Evolutionary conservation across 805 yeast genomes (phyloP).

Genomic region (Lipomyces chichibuensis): DNA sequence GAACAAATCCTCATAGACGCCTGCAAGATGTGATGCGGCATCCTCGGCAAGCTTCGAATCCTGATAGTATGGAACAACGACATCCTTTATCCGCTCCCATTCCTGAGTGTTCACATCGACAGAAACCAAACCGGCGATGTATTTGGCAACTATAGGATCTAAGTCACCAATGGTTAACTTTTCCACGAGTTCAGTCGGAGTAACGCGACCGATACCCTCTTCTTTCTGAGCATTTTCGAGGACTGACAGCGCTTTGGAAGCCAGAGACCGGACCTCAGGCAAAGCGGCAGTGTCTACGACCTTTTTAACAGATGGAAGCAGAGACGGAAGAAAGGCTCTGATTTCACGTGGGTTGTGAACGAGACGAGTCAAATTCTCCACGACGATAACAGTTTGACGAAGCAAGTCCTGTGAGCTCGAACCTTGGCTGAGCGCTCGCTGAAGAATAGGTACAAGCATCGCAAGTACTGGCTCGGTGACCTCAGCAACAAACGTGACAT

Average conservation of each 20-base stretch:
- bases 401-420: constrained; percentile 90
- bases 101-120: constrained; percentile 47
- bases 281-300: constrained; percentile 87
- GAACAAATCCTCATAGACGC: constrained; percentile 24
- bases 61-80: constrained; percentile 55
- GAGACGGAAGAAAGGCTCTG: constrained; percentile 79
- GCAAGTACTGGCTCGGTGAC: constrained; percentile 96
- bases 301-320: constrained; percentile 88
- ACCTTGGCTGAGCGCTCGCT: constrained; percentile 75
- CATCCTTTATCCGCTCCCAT: constrained; percentile 41
- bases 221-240: constrained; percentile 77
- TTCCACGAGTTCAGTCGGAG: constrained; percentile 38
- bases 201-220: constrained; percentile 76
- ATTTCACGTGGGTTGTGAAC: constrained; percentile 93
- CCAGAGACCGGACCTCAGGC: constrained; percentile 95
- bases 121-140: constrained; percentile 41
- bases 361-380: constrained; percentile 92
- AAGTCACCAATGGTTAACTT: constrained; percentile 44
- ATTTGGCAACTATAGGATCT: constrained; percentile 51
- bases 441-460: constrained; percentile 86
- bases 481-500: constrained; percentile 97
- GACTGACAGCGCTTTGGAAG: constrained; percentile 80
- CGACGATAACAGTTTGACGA: constrained; percentile 94
- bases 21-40: constrained; percentile 27
- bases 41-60: constrained; percentile 54